Evolutionary conservation across 1,139 yeast species (phyloP).

Genomic region (Trichomonascaceae sp.): DNA sequence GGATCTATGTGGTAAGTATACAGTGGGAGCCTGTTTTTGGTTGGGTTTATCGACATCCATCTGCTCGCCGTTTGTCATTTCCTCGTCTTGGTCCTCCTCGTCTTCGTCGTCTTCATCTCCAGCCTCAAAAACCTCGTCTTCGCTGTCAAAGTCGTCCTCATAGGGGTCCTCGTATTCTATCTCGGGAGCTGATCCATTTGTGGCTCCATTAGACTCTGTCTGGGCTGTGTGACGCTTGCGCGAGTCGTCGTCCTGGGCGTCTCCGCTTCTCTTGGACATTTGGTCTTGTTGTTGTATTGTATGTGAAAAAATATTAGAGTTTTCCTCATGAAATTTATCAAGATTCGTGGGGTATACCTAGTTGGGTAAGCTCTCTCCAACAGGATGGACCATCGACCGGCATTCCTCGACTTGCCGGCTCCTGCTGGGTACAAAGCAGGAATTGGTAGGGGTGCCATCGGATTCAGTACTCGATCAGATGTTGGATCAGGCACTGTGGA

Average conservation of each 20-base stretch:
- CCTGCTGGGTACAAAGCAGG: slow-evolving; percentile 92
- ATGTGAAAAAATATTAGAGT: too few species aligned
- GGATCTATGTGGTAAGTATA: slow-evolving; percentile 78
- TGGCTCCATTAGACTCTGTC: too few species aligned
- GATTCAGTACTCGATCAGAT: slow-evolving; percentile 77
- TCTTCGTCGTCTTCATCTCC: slow-evolving; percentile 37
- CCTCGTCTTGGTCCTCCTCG: slow-evolving; percentile 25
- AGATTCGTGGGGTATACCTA: too few species aligned
- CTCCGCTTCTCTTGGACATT: too few species aligned
- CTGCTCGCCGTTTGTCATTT: slow-evolving; percentile 31
- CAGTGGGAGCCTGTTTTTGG: slow-evolving; percentile 13
- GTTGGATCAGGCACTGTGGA: slow-evolving; percentile 38
- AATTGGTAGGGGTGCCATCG: slow-evolving; percentile 89
- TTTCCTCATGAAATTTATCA: too few species aligned
- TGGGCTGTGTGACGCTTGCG: too few species aligned
- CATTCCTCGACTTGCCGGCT: slow-evolving; percentile 69
- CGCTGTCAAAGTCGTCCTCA: slow-evolving; percentile 92
- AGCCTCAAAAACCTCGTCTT: slow-evolving; percentile 35
- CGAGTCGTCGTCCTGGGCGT: too few species aligned
- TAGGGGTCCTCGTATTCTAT: slow-evolving; percentile 80
- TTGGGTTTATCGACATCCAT: slow-evolving; percentile 27
- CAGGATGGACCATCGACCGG: background rate
- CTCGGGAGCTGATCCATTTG: too few species aligned
- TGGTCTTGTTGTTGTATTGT: too few species aligned
- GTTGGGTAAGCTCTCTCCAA: background rate